Conservation (phyloP, 108 stramenopile species). For the Pseudonitzschia pungens region DNA sequence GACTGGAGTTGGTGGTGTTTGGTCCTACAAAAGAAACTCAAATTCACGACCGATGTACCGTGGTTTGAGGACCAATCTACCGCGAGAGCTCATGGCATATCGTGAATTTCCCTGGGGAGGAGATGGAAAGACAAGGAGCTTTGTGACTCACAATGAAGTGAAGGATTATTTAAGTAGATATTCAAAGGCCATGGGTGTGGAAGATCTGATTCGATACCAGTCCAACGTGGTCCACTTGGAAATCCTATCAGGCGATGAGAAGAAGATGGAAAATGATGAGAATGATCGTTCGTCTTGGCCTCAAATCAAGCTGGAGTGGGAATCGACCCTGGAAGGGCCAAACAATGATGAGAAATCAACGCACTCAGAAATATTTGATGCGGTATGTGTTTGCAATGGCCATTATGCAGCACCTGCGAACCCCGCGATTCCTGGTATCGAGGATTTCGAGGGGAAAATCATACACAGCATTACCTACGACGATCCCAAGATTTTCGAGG, state of each 20-base stretch:
- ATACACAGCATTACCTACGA: slow-evolving; percentile 90
- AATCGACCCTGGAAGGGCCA: background rate
- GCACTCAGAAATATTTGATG: slow-evolving; percentile 70
- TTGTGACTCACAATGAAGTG: slow-evolving; percentile 72
- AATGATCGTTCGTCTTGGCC: slow-evolving; percentile 35
- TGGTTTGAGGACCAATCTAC: slow-evolving; percentile 76
- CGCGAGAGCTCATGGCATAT: slow-evolving; percentile 83
- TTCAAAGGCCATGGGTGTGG: slow-evolving; percentile 47
- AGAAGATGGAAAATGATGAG: slow-evolving; percentile 9
- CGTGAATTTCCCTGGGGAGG: slow-evolving; percentile 73
- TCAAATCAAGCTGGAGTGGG: slow-evolving; percentile 38
- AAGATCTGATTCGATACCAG: slow-evolving; percentile 46
- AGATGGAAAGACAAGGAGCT: slow-evolving; percentile 42
- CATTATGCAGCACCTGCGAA: slow-evolving; percentile 75
- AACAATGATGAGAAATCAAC: background rate
- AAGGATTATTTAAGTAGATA: slow-evolving; percentile 64
- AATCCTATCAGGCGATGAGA: slow-evolving; percentile 25
- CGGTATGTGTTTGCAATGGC: slow-evolving; percentile 88
- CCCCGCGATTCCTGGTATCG: slow-evolving; percentile 62
- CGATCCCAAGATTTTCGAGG: slow-evolving; percentile 55
- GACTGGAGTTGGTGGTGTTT: slow-evolving; percentile 59
- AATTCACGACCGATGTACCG: slow-evolving; percentile 71
- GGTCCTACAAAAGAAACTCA: slow-evolving; percentile 45
- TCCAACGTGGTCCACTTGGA: slow-evolving; percentile 59
- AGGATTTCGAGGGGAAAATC: slow-evolving; percentile 41